phyloP scores from a whole-genome alignment of 2,329 filamentous ascomycete genomes.

The Alternaria solani region DNA sequence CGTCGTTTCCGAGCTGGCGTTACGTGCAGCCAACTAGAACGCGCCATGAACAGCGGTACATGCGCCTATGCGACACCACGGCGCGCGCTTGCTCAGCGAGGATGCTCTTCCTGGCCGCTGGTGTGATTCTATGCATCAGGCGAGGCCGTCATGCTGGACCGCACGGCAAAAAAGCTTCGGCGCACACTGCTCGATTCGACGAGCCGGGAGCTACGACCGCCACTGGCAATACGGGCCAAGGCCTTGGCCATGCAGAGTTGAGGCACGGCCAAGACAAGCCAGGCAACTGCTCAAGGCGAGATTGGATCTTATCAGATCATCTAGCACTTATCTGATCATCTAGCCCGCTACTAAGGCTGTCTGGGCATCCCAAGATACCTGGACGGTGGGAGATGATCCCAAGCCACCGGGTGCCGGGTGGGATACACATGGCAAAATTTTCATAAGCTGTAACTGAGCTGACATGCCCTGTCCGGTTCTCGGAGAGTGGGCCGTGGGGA shows the following conservation, averaged over 20 bases:
- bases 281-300: slow-evolving; percentile 13
- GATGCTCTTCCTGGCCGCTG: not conserved
- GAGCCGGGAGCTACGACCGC: slow-evolving; percentile 11
- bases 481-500: slow-evolving; percentile 25
- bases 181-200: slow-evolving; percentile 21
- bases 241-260: slow-evolving; percentile 20
- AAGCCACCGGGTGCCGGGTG: slow-evolving; percentile 32
- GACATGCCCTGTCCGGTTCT: slow-evolving; percentile 33
- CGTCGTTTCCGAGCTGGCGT: not conserved
- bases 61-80: slow-evolving; percentile 1
- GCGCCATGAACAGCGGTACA: slow-evolving; percentile 3
- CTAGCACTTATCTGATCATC: slow-evolving; percentile 43
- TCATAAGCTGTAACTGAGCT: slow-evolving; percentile 16
- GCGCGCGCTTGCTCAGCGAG: slow-evolving; percentile 5
- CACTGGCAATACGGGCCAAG: slow-evolving; percentile 23
- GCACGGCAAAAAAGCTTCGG: slow-evolving; percentile 15
- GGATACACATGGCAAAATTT: slow-evolving; percentile 30
- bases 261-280: slow-evolving; percentile 15
- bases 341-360: slow-evolving; percentile 24
- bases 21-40: not conserved
- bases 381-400: slow-evolving; percentile 27
- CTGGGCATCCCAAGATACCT: slow-evolving; percentile 28
- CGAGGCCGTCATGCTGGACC: slow-evolving; percentile 3
- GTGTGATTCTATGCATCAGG: slow-evolving; percentile 8
- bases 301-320: slow-evolving; percentile 42